These are phyloP conservation scores for Aphanocladium album DNA, from an alignment of 2,329 filamentous ascomycete genomes.

Conservation along the genomic window DNA sequence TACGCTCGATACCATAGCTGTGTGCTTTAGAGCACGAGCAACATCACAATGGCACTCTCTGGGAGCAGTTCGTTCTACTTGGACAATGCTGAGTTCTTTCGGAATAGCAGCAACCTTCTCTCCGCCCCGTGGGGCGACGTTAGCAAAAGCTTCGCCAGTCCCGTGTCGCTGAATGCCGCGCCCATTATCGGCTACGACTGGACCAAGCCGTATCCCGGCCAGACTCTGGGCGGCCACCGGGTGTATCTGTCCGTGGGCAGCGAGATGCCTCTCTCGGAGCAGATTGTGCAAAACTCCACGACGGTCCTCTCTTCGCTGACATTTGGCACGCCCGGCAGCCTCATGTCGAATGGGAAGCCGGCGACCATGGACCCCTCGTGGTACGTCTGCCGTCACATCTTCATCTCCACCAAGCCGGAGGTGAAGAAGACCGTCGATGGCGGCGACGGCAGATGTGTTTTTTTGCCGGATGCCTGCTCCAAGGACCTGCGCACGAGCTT, in stretches of 20 bases:
- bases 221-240: not conserved
- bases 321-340: not conserved
- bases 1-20: no score
- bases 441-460: not conserved
- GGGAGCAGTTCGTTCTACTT: not conserved
- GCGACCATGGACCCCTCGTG: not conserved
- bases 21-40: no score
- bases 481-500: not conserved
- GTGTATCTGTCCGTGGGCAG: not conserved
- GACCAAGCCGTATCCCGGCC: not conserved
- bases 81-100: not conserved
- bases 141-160: not conserved
- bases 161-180: not conserved
- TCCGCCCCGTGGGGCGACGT: not conserved
- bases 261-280: not conserved
- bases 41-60: not conserved
- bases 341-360: not conserved
- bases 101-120: not conserved
- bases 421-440: not conserved
- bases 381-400: conserved; percentile 4
- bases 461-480: not conserved
- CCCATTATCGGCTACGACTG: not conserved
- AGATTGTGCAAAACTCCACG: not conserved
- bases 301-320: not conserved
- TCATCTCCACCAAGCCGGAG: not conserved